Evolutionary conservation across 73 alveolate genomes (phyloP).

Genomic region (Tetrahymena borealis): DNA sequence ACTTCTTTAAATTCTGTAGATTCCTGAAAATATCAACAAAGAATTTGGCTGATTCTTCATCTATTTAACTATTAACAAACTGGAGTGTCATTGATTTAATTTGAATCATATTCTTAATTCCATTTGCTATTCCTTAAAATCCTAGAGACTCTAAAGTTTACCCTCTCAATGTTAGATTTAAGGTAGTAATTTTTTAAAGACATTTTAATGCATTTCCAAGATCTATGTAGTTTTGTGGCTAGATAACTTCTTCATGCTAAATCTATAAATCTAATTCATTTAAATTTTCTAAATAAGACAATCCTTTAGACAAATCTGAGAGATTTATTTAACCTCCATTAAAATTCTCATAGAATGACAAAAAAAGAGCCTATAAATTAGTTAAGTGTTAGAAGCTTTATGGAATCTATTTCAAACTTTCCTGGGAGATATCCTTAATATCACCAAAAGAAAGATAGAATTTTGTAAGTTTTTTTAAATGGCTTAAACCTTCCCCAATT

Average conservation of each 20-base stretch:
- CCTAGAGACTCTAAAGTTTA: no score
- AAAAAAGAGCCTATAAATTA: background rate
- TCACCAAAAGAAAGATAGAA: background rate
- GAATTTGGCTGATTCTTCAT: no score
- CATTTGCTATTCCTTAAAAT: no score
- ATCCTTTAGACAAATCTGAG: background rate
- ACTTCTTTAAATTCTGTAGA: no score
- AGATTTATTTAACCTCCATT: background rate
- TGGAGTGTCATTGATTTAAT: no score
- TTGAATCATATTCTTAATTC: no score
- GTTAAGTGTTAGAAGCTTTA: background rate
- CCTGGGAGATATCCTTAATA: no score
- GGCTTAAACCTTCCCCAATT: background rate
- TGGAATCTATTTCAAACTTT: background rate
- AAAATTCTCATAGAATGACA: background rate
- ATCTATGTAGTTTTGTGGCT: background rate
- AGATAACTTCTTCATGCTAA: background rate
- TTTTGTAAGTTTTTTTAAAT: background rate
- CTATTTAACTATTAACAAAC: no score
- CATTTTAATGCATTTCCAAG: background rate
- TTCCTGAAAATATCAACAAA: no score
- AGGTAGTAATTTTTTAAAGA: no score
- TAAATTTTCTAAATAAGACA: background rate
- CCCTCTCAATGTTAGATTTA: no score
- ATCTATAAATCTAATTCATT: background rate